Evolutionary conservation across 192 early-diverging fungal species (phyloP).

Genomic region (Lobulomyces angularis): DNA sequence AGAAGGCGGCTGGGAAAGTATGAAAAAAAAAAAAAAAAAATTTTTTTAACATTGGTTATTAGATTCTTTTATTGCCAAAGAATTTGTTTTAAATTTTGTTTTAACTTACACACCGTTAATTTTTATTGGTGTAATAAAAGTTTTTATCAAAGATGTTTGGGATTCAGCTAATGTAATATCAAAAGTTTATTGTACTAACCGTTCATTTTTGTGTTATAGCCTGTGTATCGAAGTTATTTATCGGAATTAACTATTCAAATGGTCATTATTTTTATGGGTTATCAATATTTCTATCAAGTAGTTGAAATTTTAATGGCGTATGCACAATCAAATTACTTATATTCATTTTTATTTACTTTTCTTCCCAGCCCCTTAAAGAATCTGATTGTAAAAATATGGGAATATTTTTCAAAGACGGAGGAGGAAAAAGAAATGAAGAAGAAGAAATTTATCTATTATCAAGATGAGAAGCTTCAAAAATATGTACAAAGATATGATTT

Average conservation of each 20-base stretch:
- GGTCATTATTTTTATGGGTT: conserved; percentile 47
- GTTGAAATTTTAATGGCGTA: conserved; percentile 34
- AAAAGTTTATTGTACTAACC: background rate
- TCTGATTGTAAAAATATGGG: no score
- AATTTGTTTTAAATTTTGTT: conserved; percentile 45
- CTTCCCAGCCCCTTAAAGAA: no score
- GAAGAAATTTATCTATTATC: no score
- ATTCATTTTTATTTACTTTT: no score
- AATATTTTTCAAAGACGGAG: no score
- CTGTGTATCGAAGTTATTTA: conserved; percentile 25
- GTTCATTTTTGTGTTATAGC: background rate
- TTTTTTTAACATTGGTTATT: background rate
- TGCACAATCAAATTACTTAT: no score
- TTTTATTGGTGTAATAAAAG: conserved; percentile 48
- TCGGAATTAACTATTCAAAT: conserved; percentile 42
- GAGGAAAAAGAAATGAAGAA: no score
- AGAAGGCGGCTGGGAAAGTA: conserved; percentile 28
- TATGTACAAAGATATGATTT: background rate
- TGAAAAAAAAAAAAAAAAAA: background rate
- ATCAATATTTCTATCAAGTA: conserved; percentile 33
- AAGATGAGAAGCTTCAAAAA: conserved; percentile 26
- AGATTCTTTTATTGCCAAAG: conserved; percentile 42
- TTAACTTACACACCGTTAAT: conserved; percentile 50
- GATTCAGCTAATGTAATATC: background rate
- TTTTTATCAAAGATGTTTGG: background rate